Conservation (phyloP, 2,329 filamentous ascomycete species). For the Podosphaera leucotricha region DNA sequence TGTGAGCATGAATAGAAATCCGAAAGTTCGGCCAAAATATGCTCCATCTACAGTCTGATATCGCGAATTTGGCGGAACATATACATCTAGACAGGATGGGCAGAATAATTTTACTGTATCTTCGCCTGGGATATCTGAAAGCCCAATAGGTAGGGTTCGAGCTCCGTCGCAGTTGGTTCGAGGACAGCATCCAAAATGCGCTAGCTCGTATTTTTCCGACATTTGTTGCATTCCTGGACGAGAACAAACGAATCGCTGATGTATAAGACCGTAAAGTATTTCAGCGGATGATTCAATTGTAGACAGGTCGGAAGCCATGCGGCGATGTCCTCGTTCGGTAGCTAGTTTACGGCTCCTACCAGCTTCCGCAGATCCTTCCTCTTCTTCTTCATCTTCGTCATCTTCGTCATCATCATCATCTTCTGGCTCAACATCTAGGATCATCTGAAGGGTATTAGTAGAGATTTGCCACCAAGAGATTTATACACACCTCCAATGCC, state of each 20-base stretch:
- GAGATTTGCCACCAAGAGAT: background rate
- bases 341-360: conserved; percentile 21
- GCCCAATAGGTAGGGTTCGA: conserved; percentile 75
- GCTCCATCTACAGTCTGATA: conserved; percentile 96
- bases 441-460: conserved; percentile 40
- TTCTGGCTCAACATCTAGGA: conserved; percentile 90
- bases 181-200: conserved; percentile 92
- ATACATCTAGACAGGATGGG: conserved; percentile 87
- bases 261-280: conserved; percentile 91
- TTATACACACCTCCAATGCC: conserved; percentile 47
- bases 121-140: conserved; percentile 83
- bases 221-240: conserved; percentile 93
- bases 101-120: conserved; percentile 98
- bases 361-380: conserved; percentile 40
- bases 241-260: conserved; percentile 95
- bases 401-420: conserved; percentile 64
- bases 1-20: conserved; percentile 91
- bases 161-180: conserved; percentile 77
- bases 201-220: conserved; percentile 95
- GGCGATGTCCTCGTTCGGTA: conserved; percentile 50
- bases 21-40: conserved; percentile 95
- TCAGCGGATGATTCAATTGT: conserved; percentile 97
- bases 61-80: conserved; percentile 87
- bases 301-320: conserved; percentile 78
- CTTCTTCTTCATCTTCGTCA: conserved; percentile 42